Conservation (phyloP, 768 basidiomycete genomes). For the Trametes cingulata region DNA sequence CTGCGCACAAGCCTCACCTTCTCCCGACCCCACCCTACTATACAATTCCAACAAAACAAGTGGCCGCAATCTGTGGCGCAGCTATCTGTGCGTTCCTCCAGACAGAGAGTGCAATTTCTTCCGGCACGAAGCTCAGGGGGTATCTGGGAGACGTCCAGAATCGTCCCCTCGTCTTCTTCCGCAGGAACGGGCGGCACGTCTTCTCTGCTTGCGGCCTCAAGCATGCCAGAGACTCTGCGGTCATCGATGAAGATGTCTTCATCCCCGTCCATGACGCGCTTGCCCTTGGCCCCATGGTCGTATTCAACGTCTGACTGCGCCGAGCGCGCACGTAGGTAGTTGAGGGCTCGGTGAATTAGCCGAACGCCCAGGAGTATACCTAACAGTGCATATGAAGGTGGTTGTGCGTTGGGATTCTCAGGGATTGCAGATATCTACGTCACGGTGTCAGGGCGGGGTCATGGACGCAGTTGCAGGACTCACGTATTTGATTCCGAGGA, state of each 20-base stretch:
- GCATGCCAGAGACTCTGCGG: slow-evolving; percentile 56
- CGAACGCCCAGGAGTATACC: slow-evolving; percentile 71
- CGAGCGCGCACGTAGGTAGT: slow-evolving; percentile 41
- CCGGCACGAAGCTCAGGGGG: slow-evolving; percentile 52
- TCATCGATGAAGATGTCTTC: slow-evolving; percentile 57
- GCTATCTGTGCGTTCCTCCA: slow-evolving; percentile 82
- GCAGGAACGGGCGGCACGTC: slow-evolving; percentile 55
- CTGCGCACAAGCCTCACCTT: slow-evolving; percentile 49
- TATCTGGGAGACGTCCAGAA: slow-evolving; percentile 59
- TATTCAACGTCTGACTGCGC: slow-evolving; percentile 11
- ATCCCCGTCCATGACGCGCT: slow-evolving; percentile 33
- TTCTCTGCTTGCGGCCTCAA: slow-evolving; percentile 53
- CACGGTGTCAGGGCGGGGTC: background rate
- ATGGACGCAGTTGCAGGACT: slow-evolving; percentile 19
- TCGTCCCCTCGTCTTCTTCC: slow-evolving; percentile 70
- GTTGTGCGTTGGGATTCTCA: slow-evolving; percentile 66
- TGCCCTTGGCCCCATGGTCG: slow-evolving; percentile 35
- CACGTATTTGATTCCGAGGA: slow-evolving; percentile 72
- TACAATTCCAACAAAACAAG: slow-evolving; percentile 88
- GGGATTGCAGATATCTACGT: slow-evolving; percentile 71
- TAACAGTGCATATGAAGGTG: slow-evolving; percentile 86
- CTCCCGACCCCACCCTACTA: slow-evolving; percentile 86
- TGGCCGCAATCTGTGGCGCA: slow-evolving; percentile 89
- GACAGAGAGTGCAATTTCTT: slow-evolving; percentile 78
- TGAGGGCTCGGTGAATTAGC: slow-evolving; percentile 61